Evolutionary conservation across 139 green algal genomes (phyloP).

Genomic region (Dunaliella primolecta): DNA sequence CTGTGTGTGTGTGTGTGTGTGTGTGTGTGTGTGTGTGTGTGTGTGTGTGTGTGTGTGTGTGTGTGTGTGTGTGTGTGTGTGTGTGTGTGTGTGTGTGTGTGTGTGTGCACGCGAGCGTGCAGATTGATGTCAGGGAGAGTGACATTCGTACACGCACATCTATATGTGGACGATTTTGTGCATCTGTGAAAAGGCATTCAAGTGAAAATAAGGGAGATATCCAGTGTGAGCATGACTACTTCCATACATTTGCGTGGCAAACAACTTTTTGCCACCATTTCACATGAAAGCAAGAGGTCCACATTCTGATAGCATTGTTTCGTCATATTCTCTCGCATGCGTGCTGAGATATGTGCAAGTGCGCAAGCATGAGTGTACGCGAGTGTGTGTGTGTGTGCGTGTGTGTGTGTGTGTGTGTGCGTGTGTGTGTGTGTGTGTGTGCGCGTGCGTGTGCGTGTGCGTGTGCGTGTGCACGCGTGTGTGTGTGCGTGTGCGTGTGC

Average conservation of each 20-base stretch:
- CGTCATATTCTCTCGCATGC: too few species aligned
- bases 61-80: neutral
- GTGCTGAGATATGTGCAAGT: neutral
- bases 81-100: neutral
- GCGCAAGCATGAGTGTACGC: neutral
- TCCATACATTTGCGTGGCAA: too few species aligned
- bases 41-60: neutral
- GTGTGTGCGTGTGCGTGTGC: neutral
- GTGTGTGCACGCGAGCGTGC: neutral
- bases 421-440: neutral
- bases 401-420: neutral
- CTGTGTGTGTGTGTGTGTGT: slow-evolving; percentile 40
- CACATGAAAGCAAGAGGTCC: too few species aligned
- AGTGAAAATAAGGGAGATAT: too few species aligned
- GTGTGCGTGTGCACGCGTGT: slow-evolving; percentile 30
- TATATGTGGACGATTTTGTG: too few species aligned
- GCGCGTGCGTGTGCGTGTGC: neutral
- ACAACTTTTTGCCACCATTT: too few species aligned
- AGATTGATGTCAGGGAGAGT: too few species aligned
- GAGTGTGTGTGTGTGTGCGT: neutral
- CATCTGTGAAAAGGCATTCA: too few species aligned
- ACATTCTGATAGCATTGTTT: too few species aligned
- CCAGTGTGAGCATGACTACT: too few species aligned
- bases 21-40: neutral
- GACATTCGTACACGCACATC: too few species aligned